Evolutionary conservation across 208 protist species (phyloP).

Genomic region (Histomonas meleagridis): DNA sequence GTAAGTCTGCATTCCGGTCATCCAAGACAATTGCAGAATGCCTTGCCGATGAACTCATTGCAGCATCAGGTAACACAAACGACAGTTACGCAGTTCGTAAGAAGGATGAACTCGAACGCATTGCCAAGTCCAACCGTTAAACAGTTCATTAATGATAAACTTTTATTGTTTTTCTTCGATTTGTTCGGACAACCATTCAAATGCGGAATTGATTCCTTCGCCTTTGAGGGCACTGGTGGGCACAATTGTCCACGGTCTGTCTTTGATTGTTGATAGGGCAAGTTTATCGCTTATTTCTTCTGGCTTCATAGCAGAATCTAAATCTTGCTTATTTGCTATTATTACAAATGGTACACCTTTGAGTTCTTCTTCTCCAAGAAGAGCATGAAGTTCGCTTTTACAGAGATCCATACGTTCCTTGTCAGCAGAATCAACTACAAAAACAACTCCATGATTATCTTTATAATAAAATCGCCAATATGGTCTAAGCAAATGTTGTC

Average conservation of each 20-base stretch:
- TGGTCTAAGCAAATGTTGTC: slow-evolving; percentile 77
- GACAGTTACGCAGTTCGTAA: slow-evolving; percentile 99
- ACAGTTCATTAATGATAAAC: no score
- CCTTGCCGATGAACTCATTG: slow-evolving; percentile 98
- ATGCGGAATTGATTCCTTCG: not conserved
- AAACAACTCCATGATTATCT: slow-evolving; percentile 81
- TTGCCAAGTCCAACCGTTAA: slow-evolving; percentile 98
- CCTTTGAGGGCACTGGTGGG: not conserved
- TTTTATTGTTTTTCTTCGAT: no score
- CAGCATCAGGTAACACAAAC: slow-evolving; percentile 69
- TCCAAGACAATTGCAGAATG: slow-evolving; percentile 99
- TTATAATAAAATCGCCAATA: slow-evolving; percentile 84
- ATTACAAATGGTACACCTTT: slow-evolving; percentile 36
- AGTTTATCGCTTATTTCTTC: slow-evolving; percentile 43
- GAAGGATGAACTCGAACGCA: slow-evolving; percentile 99
- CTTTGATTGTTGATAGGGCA: not conserved
- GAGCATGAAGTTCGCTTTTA: slow-evolving; percentile 20
- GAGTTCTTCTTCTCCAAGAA: slow-evolving; percentile 37
- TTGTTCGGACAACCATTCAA: not conserved
- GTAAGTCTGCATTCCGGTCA: slow-evolving; percentile 92
- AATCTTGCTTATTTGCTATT: slow-evolving; percentile 53
- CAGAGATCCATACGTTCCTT: slow-evolving; percentile 61
- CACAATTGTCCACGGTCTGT: not conserved
- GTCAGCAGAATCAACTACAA: slow-evolving; percentile 85
- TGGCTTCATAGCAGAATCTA: slow-evolving; percentile 39